Conservation (phyloP, 257 asterid genomes). For the Rubia yunnanensis region DNA sequence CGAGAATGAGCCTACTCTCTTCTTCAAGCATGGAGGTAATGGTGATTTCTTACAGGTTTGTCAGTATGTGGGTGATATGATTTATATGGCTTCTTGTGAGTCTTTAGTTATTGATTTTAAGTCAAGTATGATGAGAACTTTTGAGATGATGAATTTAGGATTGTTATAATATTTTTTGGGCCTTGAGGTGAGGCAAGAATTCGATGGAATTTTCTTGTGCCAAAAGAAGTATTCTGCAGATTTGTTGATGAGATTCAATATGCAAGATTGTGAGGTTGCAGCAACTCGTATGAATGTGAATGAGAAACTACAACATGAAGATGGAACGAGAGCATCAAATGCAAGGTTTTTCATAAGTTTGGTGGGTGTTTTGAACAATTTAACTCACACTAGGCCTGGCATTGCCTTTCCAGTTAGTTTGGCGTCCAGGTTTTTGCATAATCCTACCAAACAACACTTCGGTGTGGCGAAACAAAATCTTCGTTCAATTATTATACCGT, state of each 20-base stretch:
- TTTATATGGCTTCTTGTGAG: no score
- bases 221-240: not conserved
- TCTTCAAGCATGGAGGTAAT: no score
- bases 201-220: slow-evolving; percentile 5
- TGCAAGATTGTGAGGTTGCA: not conserved
- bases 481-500: no score
- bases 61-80: no score
- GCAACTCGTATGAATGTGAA: slow-evolving; percentile 4
- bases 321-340: not conserved
- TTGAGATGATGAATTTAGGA: slow-evolving; percentile 3
- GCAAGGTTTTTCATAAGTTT: not conserved
- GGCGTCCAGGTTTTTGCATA: no score
- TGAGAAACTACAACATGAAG: not conserved
- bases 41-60: no score
- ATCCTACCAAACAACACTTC: not conserved
- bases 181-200: slow-evolving; percentile 1
- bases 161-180: slow-evolving; percentile 12
- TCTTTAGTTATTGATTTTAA: no score
- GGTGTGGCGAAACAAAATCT: not conserved
- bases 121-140: not conserved
- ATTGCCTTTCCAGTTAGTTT: no score
- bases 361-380: not conserved
- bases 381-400: not conserved
- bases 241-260: not conserved
- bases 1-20: no score